These are phyloP conservation scores for Aspergillus diversus DNA, from an alignment of 495 filamentous ascomycete genomes.

Conservation along the genomic window DNA sequence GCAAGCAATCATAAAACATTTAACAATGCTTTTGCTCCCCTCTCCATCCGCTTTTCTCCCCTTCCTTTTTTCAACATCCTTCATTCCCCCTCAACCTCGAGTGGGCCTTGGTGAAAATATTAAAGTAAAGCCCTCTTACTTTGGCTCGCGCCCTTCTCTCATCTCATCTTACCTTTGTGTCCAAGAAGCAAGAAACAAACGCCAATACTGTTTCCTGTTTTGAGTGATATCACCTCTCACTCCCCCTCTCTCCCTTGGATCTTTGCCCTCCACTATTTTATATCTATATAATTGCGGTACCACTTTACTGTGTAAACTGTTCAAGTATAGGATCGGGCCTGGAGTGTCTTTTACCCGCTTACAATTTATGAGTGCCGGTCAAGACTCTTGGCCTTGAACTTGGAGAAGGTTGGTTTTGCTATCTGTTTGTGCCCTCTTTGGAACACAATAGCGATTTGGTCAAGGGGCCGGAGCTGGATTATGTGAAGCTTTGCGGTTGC, in stretches of 20 bases:
- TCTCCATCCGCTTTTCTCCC: constrained; percentile 21
- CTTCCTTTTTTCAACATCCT: constrained; percentile 17
- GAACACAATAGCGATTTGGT: constrained; percentile 10
- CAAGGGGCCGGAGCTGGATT: too few relatives aligned
- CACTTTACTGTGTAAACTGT: background rate
- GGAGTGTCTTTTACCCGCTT: too few relatives aligned
- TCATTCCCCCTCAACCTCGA: constrained; percentile 8
- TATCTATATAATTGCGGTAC: background rate
- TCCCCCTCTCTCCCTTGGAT: background rate
- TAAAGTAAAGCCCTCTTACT: constrained; percentile 1
- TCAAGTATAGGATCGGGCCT: too few relatives aligned
- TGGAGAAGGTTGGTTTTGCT: constrained; percentile 12
- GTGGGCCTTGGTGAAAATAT: constrained; percentile 7
- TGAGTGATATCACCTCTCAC: background rate
- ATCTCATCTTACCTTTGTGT: background rate
- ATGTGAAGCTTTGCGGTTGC: background rate
- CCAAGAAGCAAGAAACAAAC: background rate
- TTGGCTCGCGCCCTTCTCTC: background rate
- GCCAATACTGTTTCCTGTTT: background rate
- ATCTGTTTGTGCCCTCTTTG: constrained; percentile 22
- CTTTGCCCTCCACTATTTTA: background rate
- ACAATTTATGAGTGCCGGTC: too few relatives aligned
- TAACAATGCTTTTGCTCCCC: constrained; percentile 40
- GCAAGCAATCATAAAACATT: constrained; percentile 36
- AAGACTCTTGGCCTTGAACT: too few relatives aligned